Evolutionary conservation across 495 filamentous ascomycete species (phyloP), one percentile per base, ranked within the genome.

Genomic region (Clohesyomyces aquaticus): DNA sequence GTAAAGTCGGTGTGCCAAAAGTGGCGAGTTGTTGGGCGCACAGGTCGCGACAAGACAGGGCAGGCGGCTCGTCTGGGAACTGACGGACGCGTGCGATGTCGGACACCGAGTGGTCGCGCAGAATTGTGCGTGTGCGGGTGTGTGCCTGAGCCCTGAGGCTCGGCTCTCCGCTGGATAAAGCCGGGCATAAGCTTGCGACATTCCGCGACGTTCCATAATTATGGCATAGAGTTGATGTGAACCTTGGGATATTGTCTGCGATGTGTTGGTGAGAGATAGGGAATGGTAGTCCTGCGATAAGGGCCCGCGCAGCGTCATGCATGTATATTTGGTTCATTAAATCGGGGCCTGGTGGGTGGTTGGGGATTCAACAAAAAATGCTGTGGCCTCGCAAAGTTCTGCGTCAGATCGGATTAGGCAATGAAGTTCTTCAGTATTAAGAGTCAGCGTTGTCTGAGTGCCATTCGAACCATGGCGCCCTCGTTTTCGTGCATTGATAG

Each of bases 1-100:
- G n/a, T 9, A 48, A 59, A 59, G 55, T 59, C 57, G 57, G 57
- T 60, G 57, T 60, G 57, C 23, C 46, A 14, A 10, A 23, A 10
- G 27, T n/a, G n/a, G n/a, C n/a, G 46, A 60, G 8, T 8, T 59
- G 43, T 38, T 46, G 46, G 47, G 51, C 25, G 43, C 56, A 32
- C 23, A 26, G 18, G 11, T 25, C 12, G 18, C 4, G 4, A 25
- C 22, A 27, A 27, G 9, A 9, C 23, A 14, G 46, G 18, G 46
- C 10, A n/a, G 21, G 8, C 46, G 46, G 16, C 16, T 46, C n/a
- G 46, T 19, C 46, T 10, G 23, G 49, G 10, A 14, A 27, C 29
- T 23, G 49, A 29, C 22, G n/a, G 49, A 29, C 22, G n/a, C 8
- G 8, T 59, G 55, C 55, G 35, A 59, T 28, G 35, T 59, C 55